Base-by-base conservation (phyloP, 345 rosid species). In the Syzygium grande region DNA sequence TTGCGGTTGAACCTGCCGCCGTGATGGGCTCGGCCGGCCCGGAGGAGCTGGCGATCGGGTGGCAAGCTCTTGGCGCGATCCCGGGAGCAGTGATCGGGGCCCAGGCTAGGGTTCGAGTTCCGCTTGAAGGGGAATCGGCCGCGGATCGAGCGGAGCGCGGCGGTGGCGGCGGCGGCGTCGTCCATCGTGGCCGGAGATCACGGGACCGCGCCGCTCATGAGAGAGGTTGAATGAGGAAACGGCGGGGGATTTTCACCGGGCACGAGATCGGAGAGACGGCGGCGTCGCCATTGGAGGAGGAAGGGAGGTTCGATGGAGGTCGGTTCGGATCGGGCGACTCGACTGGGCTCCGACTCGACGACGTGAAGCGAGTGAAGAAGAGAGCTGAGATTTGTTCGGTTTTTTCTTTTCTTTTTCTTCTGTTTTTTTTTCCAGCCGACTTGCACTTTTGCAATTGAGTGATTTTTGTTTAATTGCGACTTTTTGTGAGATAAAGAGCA, bases 41-140 rank as follows among this genome's bases (percentile, higher is more conserved):
- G 4, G 91, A 88, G 46, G 92, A 21, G 90, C 65, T 63, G 87
- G 41, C 41, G 87, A 63, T 52, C 46, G 54, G 87, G 27, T 84
- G 87, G 12, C 77, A 49, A 55, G 17, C 91, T 89, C 88, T 91
- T 92, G 86, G 86, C 51, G 79, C 92, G 95, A 87, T 89, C 93
- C 80, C 91, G 92, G 52, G 43, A 86, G 41, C 77, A 90, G 88
- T 85, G 55, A 25, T 52, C 38, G 73, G 90, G 95, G 87, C 88
- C 92, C 43, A 90, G 90, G 49, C 38, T 34, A 87, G 86, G 90
- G 90, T 84, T 92, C 6, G 95, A 88, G 87, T 91, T 93, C 22
- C 97, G 88, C 89, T 95, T 96, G 84, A 94, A 91, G 30, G 87
- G 97, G 87, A 93, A 89, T 14, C 99, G 96, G 90, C 92, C 98